Evolutionary conservation across 2,329 filamentous ascomycete species (phyloP).

Genomic region (Xylariaceae sp.): DNA sequence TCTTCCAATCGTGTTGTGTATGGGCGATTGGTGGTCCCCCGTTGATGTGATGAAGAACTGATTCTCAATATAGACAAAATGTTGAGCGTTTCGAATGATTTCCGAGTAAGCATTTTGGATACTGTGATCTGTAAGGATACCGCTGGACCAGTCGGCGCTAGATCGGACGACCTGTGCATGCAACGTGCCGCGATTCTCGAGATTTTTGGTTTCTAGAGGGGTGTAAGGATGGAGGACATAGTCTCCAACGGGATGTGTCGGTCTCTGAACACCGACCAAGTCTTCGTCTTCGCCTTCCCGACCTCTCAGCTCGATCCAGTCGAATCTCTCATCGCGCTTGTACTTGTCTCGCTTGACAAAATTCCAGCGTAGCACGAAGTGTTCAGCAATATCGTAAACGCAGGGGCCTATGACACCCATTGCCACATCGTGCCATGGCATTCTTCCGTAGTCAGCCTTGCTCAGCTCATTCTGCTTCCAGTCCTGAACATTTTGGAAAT

Average conservation of each 20-base stretch:
- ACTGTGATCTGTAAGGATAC: conserved; percentile 78
- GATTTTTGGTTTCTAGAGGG: conserved; percentile 64
- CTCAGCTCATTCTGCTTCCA: conserved; percentile 93
- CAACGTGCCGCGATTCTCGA: conserved; percentile 67
- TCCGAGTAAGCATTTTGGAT: conserved; percentile 87
- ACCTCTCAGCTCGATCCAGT: conserved; percentile 80
- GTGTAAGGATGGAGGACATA: conserved; percentile 79
- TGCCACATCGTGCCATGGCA: conserved; percentile 97
- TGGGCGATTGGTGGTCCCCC: conserved; percentile 78
- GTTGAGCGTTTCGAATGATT: conserved; percentile 80
- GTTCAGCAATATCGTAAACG: conserved; percentile 91
- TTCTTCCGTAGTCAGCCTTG: conserved; percentile 87
- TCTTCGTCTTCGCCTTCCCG: conserved; percentile 78
- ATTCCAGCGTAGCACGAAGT: conserved; percentile 94
- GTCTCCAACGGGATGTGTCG: conserved; percentile 83
- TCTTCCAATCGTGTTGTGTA: conserved; percentile 82
- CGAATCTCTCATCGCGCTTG: conserved; percentile 79
- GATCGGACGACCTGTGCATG: conserved; percentile 85
- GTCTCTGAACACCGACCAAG: conserved; percentile 81
- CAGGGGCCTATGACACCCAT: conserved; percentile 89
- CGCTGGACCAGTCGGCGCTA: conserved; percentile 90
- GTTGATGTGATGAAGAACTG: conserved; percentile 98
- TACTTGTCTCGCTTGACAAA: conserved; percentile 98
- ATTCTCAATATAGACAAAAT: conserved; percentile 97
- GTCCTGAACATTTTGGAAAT: conserved; percentile 85